Base-by-base conservation (phyloP, 2,329 filamentous ascomycete genomes). In the Cladosporium sp. region DNA sequence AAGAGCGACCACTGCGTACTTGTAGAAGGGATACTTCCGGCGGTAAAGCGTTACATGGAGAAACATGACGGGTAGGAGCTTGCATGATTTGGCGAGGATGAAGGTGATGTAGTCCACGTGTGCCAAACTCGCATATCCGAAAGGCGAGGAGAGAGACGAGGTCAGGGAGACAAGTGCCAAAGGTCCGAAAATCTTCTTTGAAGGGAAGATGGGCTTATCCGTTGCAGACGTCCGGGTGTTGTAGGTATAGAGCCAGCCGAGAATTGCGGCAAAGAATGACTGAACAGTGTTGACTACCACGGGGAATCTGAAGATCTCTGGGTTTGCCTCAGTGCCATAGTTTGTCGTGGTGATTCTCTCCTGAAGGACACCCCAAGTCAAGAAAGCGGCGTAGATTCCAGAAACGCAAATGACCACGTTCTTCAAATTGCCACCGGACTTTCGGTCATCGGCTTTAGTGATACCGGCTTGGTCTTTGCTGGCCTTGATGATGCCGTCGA, bases 61-160 rank as follows among this genome's bases (percentile, higher is more conserved):
- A 63, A 93, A 84, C 93, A 98, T 97, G 64, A 98, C 93, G 2
- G 93, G 93, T n/a, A 98, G 83, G 16, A 98, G 80, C 75, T 98
- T 98, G 84, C 93, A 98, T 61, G 86, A 91, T 73, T 98, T 97
- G 60, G 93, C 92, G 36, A 98, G 85, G 59, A 96, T 88, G 72
- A 95, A 97, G 25, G 93, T 96, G 64, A 97, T 88, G 72, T 97
- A 97, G 79, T 97, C 93, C 70, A 97, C 90, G 69, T 97, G 90
- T 32, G 86, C 84, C 43, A 97, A 83, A 52, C 84, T 86, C 43
- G 93, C 91, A 71, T 97, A 97, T 59, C 92, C 93, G 64, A 96
- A 96, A 2, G 92, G 92, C n/a, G 86, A 90, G 33, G 92, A 90
- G 46, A 97, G 85, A 3, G 88, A 90, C 61, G 83, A 86, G 4